Conservation (phyloP, 148 eudicot species). For the Cornus controversa region DNA sequence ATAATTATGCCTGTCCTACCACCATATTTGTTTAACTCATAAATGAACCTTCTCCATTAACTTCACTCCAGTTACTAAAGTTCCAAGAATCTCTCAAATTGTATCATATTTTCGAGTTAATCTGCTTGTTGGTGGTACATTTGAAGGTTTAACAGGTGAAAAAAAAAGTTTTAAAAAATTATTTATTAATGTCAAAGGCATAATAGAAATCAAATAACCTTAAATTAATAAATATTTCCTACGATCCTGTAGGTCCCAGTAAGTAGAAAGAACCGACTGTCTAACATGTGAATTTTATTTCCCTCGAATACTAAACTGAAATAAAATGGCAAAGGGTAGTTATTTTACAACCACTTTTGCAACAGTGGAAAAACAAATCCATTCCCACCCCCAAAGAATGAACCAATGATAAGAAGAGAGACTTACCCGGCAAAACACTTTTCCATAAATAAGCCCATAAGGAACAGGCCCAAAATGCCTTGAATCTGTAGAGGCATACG, state of each 20-base stretch:
- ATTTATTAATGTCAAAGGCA: neutral
- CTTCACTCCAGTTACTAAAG: neutral
- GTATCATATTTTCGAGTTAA: neutral
- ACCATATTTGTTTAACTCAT: neutral
- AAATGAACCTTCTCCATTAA: neutral
- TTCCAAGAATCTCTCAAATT: neutral
- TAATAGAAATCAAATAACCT: neutral
- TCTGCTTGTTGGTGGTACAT: neutral
- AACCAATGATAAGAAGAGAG: constrained; percentile 6
- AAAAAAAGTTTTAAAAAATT: neutral
- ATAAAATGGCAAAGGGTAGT: neutral
- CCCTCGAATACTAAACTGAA: neutral
- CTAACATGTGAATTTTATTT: too few relatives aligned
- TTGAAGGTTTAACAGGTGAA: neutral
- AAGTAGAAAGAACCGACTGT: neutral
- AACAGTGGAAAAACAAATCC: neutral
- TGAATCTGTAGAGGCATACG: constrained; percentile 74
- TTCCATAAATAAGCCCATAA: constrained; percentile 75
- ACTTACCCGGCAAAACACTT: constrained; percentile 73
- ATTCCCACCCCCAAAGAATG: neutral
- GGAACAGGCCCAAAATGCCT: constrained; percentile 80
- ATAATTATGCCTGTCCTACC: too few relatives aligned
- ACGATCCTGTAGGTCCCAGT: neutral
- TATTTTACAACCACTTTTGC: neutral
- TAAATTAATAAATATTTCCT: neutral